These are phyloP conservation scores for Colletotrichum sp. DNA, from an alignment of 2,329 filamentous ascomycete genomes.

Conservation along the genomic window DNA sequence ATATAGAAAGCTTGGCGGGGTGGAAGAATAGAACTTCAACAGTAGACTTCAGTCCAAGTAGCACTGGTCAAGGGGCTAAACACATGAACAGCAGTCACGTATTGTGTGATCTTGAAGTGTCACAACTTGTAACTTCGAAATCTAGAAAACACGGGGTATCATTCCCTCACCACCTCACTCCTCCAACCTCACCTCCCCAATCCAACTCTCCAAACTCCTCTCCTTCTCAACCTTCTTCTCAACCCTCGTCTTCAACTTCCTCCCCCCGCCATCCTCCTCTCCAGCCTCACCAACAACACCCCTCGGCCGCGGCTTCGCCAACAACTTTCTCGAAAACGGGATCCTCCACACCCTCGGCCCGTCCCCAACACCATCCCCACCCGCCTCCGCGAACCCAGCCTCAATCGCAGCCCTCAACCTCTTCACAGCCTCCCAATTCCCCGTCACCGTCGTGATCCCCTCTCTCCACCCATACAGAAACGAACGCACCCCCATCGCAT, in stretches of 20 bases:
- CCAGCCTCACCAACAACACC: not conserved
- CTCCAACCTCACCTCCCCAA: not conserved
- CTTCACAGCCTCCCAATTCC: conserved; percentile 41
- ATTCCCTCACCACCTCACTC: not conserved
- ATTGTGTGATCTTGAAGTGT: rapidly evolving
- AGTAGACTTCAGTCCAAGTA: too few species aligned
- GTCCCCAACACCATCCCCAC: not conserved
- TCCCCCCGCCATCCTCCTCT: not conserved
- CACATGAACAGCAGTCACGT: too few species aligned
- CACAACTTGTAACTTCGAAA: not conserved
- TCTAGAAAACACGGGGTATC: not conserved
- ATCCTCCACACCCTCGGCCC: conserved; percentile 22
- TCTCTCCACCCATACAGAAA: conserved; percentile 45
- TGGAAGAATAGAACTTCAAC: too few species aligned
- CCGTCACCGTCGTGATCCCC: conserved; percentile 39
- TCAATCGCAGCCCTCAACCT: conserved; percentile 18
- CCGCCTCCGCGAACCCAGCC: not conserved
- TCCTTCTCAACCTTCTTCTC: conserved; percentile 21
- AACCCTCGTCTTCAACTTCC: conserved; percentile 9
- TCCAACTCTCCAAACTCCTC: conserved; percentile 4
- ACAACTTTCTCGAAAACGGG: conserved; percentile 19
- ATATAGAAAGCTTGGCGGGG: too few species aligned
- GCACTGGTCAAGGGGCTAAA: too few species aligned
- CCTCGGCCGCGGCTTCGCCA: conserved; percentile 12
- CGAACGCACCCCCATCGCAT: conserved; percentile 41